Percentiles rank a stretch among this genome's conserved stretches.
Evolutionary conservation across 208 protist genomes (phyloP).

Genomic region (Leptomonas seymouri): DNA sequence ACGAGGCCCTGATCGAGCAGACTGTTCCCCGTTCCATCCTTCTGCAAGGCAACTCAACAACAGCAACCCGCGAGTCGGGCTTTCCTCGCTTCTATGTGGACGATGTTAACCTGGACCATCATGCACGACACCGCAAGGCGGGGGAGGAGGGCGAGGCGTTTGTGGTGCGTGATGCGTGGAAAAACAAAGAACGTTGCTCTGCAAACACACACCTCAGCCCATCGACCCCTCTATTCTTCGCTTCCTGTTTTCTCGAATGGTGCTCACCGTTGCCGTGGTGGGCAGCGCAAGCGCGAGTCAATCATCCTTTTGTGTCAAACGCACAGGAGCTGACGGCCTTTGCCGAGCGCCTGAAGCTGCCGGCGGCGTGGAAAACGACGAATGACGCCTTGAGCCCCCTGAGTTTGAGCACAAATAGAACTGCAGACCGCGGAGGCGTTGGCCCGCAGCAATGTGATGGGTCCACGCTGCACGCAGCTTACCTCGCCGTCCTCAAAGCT

Average conservation of each 20-base stretch:
- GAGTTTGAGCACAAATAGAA: neutral
- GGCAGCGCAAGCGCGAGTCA: neutral
- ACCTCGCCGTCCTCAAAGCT: neutral
- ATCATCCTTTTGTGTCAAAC: neutral
- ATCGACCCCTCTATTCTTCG: neutral
- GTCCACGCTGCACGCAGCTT: neutral
- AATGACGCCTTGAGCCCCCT: neutral
- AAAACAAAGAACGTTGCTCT: neutral
- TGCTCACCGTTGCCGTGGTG: conserved; percentile 14
- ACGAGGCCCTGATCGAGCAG: conserved; percentile 39
- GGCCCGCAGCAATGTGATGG: neutral
- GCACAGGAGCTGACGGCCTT: conserved; percentile 3
- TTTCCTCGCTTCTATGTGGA: conserved; percentile 35
- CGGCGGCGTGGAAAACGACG: neutral
- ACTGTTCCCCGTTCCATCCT: conserved; percentile 55
- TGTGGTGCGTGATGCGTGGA: neutral
- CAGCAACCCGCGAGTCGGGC: conserved; percentile 19
- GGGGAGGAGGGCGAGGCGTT: neutral
- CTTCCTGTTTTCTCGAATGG: neutral
- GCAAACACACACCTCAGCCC: neutral
- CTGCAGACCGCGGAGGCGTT: neutral
- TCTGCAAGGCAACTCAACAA: conserved; percentile 41
- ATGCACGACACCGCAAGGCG: neutral
- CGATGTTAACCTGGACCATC: conserved; percentile 33
- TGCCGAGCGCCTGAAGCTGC: conserved; percentile 13